phyloP scores from a whole-genome alignment of 805 yeast genomes.

The Candida peoriensis region DNA sequence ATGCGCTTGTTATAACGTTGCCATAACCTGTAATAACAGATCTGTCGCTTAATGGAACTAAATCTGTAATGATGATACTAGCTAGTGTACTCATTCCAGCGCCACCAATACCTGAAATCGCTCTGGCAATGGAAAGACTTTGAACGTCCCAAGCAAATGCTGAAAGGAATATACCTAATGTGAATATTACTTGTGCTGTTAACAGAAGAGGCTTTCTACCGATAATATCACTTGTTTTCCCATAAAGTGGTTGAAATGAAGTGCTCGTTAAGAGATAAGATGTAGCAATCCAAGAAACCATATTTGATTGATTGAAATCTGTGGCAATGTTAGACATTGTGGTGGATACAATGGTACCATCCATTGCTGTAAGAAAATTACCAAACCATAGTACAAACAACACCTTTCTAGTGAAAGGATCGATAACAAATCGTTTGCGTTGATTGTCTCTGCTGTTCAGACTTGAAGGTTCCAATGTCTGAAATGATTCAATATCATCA shows the following conservation, averaged over 20 bases:
- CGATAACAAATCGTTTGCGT: too few species aligned
- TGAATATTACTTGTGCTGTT: conserved; percentile 39
- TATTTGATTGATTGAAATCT: conserved; percentile 47
- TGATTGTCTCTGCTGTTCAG: too few species aligned
- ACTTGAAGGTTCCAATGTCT: too few species aligned
- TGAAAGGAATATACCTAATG: conserved; percentile 40
- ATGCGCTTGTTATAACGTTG: conserved; percentile 31
- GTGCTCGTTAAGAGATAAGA: conserved; percentile 63
- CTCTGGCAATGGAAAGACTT: conserved; percentile 44
- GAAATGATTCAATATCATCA: too few species aligned
- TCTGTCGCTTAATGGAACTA: conserved; percentile 47
- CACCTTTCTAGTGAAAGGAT: neutral
- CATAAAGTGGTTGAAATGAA: conserved; percentile 71
- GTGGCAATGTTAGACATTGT: conserved; percentile 55
- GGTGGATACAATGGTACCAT: conserved; percentile 56
- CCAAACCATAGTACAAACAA: conserved; percentile 36
- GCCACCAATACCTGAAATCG: conserved; percentile 54
- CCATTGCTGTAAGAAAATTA: conserved; percentile 49
- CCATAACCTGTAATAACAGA: conserved; percentile 51
- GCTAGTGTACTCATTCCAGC: conserved; percentile 50
- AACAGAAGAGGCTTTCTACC: conserved; percentile 46
- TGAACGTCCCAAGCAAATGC: conserved; percentile 35
- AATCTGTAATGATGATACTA: conserved; percentile 49
- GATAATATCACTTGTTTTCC: conserved; percentile 61
- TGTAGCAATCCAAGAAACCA: conserved; percentile 67